Base-by-base conservation (phyloP, 2,329 filamentous ascomycete genomes). In the Botrytis medusae region DNA sequence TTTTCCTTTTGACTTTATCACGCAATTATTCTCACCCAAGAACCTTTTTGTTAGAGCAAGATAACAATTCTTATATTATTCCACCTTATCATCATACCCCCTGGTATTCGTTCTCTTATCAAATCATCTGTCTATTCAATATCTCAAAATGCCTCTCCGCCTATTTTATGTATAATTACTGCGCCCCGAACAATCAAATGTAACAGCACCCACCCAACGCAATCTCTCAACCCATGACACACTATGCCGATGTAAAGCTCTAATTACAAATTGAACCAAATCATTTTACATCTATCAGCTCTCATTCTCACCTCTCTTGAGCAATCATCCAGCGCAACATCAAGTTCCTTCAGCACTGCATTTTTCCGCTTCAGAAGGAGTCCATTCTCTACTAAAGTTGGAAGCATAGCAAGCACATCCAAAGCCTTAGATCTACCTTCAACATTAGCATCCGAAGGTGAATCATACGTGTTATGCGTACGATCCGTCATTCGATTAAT, bases 401-500 rank as follows among this genome's bases (percentile, higher is more conserved):
- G 73, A 8, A 81, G 51, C 22, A 74, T 37, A n/a, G 68, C 74
- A 7, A 81, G 63, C 22, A 80, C 77, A n/a, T 80, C 77, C n/a
- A 80, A 57, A 18, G 80, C 80, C 32, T 76, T 74, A 1, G 73
- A 72, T 65, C 79, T 75, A 57, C 77, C 78, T 6, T 72, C 61
- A 9, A 76, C 72, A n/a, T 68, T 74, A 16, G 72, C 72, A 68
- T 78, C 78, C 2, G 77, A 78, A 1, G 79, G 79, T n/a, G 74
- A 75, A 42, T 75, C 74, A n/a, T 75, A 74, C 0, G 78, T 79
- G n/a, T 80, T 79, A 14, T 77, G 77, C 16, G 77, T 77, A 29
- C 79, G 77, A 72, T 77, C 77, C 1, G 77, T 77, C 77, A 81
- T 78, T 1, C 77, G 74, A n/a, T 75, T 77, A 37, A 81, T 78